Conservation (phyloP, 1,284 basidiomycete genomes). For the Puccinia novopanici region DNA sequence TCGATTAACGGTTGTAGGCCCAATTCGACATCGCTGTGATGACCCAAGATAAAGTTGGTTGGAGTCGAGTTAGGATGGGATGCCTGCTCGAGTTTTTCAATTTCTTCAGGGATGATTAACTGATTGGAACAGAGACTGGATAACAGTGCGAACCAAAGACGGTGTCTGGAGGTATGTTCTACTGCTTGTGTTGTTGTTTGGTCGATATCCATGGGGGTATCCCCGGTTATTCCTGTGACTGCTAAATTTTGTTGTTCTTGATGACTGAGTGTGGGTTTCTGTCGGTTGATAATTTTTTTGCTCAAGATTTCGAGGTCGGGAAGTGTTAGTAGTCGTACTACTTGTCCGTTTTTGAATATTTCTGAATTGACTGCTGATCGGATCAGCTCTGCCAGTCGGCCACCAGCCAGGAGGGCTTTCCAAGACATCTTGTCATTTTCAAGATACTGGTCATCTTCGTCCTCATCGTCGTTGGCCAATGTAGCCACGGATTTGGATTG, state of each 20-base stretch:
- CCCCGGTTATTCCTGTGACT: not conserved
- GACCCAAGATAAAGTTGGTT: not conserved
- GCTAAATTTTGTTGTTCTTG: not conserved
- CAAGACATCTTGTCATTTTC: slow-evolving; percentile 40
- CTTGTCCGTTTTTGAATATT: not conserved
- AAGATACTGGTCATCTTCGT: slow-evolving; percentile 9
- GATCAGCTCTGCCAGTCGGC: slow-evolving; percentile 36
- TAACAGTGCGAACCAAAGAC: slow-evolving; percentile 26
- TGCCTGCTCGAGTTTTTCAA: not conserved
- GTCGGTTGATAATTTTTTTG: not conserved
- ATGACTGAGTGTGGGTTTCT: not conserved
- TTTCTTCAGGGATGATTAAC: not conserved
- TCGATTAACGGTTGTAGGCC: slow-evolving; percentile 29
- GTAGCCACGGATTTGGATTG: slow-evolving; percentile 2
- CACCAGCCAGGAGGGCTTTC: slow-evolving; percentile 36
- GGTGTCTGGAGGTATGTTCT: not conserved
- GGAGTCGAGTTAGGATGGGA: not conserved
- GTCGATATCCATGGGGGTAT: not conserved
- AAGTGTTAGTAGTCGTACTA: not conserved
- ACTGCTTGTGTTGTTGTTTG: not conserved
- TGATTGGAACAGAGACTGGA: slow-evolving; percentile 25
- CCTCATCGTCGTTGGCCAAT: not conserved
- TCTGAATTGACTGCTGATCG: slow-evolving; percentile 4
- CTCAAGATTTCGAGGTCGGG: slow-evolving; percentile 20
- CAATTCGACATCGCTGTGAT: slow-evolving; percentile 28